Percentiles rank a stretch among this genome's conserved stretches.
phyloP scores from a whole-genome alignment of 176 grass and related monocot species.

The Elaeis guineensis region DNA sequence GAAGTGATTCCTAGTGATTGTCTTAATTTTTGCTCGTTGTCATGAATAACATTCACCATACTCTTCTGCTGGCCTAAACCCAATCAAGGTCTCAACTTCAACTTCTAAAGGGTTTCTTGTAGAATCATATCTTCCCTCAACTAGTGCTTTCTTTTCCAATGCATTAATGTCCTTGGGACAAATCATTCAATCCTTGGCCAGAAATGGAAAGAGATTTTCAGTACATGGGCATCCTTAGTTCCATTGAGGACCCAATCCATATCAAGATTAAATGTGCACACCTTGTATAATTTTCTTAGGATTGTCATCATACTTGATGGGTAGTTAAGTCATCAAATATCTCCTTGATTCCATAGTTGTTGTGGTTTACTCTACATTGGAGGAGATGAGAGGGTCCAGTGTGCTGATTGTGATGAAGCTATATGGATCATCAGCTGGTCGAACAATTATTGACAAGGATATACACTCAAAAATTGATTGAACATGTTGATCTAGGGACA shows the following conservation, averaged over 20 bases:
- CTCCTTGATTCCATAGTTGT: no score
- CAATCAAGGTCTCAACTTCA: conserved; percentile 1
- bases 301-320: no score
- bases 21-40: not conserved
- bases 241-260: not conserved
- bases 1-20: not conserved
- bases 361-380: no score
- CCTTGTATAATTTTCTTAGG: not conserved
- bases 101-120: not conserved
- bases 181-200: not conserved
- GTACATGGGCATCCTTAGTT: not conserved
- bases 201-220: not conserved
- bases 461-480: no score
- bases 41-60: not conserved
- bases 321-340: no score
- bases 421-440: no score
- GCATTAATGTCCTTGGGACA: not conserved
- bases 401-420: no score
- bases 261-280: not conserved
- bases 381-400: no score
- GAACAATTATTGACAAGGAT: no score
- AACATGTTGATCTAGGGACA: no score
- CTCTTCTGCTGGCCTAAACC: not conserved
- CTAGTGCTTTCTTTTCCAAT: not conserved
- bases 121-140: not conserved